Conservation (phyloP, 208 protist genomes). For the Trypanosoma grayi region DNA sequence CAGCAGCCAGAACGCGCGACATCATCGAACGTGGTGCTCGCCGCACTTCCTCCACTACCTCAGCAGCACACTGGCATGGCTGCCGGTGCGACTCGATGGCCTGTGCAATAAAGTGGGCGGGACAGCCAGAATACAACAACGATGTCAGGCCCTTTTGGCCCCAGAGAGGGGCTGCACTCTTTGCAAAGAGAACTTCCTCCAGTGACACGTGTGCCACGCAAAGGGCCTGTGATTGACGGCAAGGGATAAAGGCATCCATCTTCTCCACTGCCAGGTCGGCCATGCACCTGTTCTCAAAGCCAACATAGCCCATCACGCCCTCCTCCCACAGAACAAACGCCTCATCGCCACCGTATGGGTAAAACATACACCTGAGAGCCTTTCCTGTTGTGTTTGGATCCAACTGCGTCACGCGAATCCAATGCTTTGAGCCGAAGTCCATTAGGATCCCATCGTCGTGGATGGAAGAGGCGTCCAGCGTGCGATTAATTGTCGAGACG, state of each 20-base stretch:
- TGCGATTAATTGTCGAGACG: slow-evolving; percentile 47
- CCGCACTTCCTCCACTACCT: slow-evolving; percentile 50
- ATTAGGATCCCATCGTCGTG: slow-evolving; percentile 17
- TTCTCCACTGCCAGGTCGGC: slow-evolving; percentile 63
- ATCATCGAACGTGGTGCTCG: slow-evolving; percentile 40
- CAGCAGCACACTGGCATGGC: slow-evolving; percentile 25
- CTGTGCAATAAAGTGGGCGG: slow-evolving; percentile 22
- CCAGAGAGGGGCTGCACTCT: slow-evolving; percentile 8
- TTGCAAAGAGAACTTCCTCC: slow-evolving; percentile 54
- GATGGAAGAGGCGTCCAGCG: slow-evolving; percentile 25
- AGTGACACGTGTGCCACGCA: slow-evolving; percentile 35
- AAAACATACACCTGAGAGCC: slow-evolving; percentile 74
- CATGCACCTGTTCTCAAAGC: slow-evolving; percentile 72
- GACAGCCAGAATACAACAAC: slow-evolving; percentile 30
- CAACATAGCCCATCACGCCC: slow-evolving; percentile 60
- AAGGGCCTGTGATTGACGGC: slow-evolving; percentile 63
- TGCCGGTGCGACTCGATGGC: slow-evolving; percentile 21
- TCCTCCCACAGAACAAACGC: slow-evolving; percentile 56
- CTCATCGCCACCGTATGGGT: slow-evolving; percentile 81
- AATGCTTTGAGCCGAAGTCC: slow-evolving; percentile 36
- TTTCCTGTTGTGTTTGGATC: slow-evolving; percentile 47
- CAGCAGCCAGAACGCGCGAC: slow-evolving; percentile 34
- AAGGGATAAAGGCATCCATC: slow-evolving; percentile 83
- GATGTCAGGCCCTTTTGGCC: slow-evolving; percentile 13
- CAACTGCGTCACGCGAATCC: slow-evolving; percentile 63